Percentiles rank a stretch among this genome's conserved stretches.
phyloP scores from a whole-genome alignment of 129 eudicot species.

The Helianthus tuberosus region DNA sequence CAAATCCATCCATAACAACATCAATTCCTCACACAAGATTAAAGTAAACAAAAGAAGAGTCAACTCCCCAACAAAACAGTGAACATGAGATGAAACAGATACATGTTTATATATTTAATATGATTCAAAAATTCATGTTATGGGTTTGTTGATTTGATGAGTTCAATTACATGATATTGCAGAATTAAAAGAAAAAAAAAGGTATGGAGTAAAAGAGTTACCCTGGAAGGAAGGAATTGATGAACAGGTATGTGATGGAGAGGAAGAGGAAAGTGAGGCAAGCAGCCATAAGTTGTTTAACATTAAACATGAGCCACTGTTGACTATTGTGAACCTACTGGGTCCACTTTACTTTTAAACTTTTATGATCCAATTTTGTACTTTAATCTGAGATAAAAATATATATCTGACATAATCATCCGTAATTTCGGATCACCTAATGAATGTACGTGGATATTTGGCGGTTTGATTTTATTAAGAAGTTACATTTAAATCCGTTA shows the following conservation, averaged over 20 bases:
- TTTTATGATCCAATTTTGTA: not conserved
- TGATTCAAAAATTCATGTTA: not conserved
- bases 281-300: not conserved
- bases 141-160: not conserved
- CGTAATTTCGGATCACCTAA: not conserved
- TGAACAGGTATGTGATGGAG: not conserved
- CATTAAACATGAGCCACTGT: constrained; percentile 10
- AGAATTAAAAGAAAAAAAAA: not conserved
- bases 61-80: not conserved
- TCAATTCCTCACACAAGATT: not conserved
- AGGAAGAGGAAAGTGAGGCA: not conserved
- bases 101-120: not conserved
- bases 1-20: not conserved
- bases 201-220: constrained; percentile 1
- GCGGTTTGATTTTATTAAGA: no score
- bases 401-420: not conserved
- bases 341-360: constrained; percentile 16
- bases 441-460: no score
- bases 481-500: no score
- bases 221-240: constrained; percentile 6
- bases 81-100: not conserved
- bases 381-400: no score
- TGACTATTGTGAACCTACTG: constrained; percentile 16
- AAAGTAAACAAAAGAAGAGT: no score
- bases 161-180: not conserved